Evolutionary conservation across 2,329 filamentous ascomycete genomes (phyloP).

Genomic region (Fusarium circinatum): DNA sequence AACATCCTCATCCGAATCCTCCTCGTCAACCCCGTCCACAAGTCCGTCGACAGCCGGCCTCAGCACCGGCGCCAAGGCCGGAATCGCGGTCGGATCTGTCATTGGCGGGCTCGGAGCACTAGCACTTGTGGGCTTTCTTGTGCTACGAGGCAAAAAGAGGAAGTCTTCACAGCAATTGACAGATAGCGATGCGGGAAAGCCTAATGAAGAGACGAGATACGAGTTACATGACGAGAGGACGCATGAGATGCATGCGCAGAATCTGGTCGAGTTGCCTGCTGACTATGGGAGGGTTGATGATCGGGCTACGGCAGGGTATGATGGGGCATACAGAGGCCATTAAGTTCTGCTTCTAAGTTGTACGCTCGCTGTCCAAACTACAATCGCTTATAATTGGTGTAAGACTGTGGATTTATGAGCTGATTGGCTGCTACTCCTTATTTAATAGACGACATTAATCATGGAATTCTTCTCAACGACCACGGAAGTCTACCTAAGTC

Average conservation of each 20-base stretch:
- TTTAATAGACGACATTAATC: neutral
- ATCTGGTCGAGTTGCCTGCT: neutral
- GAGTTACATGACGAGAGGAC: neutral
- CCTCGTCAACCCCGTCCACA: neutral
- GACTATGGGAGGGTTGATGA: neutral
- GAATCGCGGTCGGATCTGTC: neutral
- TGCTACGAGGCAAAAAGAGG: neutral
- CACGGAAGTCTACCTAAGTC: too few relatives aligned
- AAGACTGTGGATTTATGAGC: fast-evolving
- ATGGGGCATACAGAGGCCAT: neutral
- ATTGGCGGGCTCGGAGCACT: neutral
- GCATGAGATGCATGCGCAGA: neutral
- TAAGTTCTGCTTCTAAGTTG: neutral
- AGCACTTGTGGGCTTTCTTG: neutral
- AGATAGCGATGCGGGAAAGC: neutral
- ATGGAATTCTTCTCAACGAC: neutral
- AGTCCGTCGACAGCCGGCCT: neutral
- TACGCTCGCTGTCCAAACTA: neutral
- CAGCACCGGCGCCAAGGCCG: neutral
- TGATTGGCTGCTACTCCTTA: fast-evolving
- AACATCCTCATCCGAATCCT: neutral
- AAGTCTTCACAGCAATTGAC: neutral
- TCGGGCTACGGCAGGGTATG: neutral
- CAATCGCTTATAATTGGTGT: neutral
- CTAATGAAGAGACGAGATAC: neutral